Evolutionary conservation across 768 basidiomycete species (phyloP).

Genomic region (Pulveroboletus ravenelii): DNA sequence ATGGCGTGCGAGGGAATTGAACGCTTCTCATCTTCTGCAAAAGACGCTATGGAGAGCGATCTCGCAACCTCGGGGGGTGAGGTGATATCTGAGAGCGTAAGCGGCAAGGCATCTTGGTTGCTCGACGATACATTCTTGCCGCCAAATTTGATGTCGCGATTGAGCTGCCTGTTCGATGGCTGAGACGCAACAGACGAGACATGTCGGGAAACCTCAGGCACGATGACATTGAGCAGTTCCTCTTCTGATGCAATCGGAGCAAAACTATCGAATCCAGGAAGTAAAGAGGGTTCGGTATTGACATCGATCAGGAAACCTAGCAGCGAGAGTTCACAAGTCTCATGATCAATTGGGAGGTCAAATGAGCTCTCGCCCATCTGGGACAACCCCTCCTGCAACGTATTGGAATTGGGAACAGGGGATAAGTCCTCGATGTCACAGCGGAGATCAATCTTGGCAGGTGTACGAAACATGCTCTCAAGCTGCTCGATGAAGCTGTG

Average conservation of each 20-base stretch:
- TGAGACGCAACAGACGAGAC: constrained; percentile 36
- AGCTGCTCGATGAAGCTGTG: constrained; percentile 78
- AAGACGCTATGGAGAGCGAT: constrained; percentile 39
- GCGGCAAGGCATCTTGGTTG: constrained; percentile 10
- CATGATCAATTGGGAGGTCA: constrained; percentile 11
- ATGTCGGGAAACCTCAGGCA: constrained; percentile 16
- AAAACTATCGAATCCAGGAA: constrained; percentile 35
- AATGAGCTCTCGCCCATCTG: constrained; percentile 20
- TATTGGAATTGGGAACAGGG: constrained; percentile 42
- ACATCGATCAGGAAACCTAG: constrained; percentile 21
- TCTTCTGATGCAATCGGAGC: constrained; percentile 32
- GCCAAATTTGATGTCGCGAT: constrained; percentile 72
- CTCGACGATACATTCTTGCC: constrained; percentile 33
- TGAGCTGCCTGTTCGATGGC: constrained; percentile 62
- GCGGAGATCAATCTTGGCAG: constrained; percentile 61
- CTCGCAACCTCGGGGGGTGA: constrained; percentile 54
- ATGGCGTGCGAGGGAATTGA: constrained; percentile 50
- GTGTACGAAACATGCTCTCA: constrained; percentile 72
- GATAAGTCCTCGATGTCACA: constrained; percentile 46
- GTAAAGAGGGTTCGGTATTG: constrained; percentile 34
- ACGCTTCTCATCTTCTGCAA: background rate
- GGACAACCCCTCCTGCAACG: constrained; percentile 27
- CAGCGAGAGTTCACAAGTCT: constrained; percentile 13
- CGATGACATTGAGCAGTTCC: constrained; percentile 22
- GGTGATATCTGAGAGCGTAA: constrained; percentile 73